Conservation (phyloP, 1,284 basidiomycete genomes). For the Cutaneotrichosporon daszewskae region DNA sequence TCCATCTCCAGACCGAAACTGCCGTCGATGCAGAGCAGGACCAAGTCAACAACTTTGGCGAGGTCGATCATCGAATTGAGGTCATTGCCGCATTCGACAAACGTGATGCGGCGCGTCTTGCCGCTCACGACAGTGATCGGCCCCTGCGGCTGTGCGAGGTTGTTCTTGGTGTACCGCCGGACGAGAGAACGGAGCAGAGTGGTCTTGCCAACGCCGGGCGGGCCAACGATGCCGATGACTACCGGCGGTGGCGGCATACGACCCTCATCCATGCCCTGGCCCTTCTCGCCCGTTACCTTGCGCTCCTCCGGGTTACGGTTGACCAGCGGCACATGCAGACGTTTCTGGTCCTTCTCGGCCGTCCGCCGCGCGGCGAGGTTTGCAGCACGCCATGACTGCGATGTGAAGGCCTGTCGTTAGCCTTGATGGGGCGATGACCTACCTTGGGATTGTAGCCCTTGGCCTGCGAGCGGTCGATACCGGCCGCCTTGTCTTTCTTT, state of each 20-base stretch:
- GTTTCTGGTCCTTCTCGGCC: slow-evolving; percentile 87
- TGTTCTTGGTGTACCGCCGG: slow-evolving; percentile 90
- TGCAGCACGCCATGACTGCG: slow-evolving; percentile 78
- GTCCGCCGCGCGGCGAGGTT: slow-evolving; percentile 84
- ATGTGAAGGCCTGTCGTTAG: slow-evolving; percentile 67
- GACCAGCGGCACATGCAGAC: slow-evolving; percentile 92
- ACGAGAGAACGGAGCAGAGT: slow-evolving; percentile 90
- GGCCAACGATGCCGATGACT: slow-evolving; percentile 93
- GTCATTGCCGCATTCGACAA: slow-evolving; percentile 97
- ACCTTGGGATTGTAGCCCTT: slow-evolving; percentile 90
- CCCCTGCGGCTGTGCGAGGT: slow-evolving; percentile 80
- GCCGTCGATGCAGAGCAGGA: slow-evolving; percentile 95
- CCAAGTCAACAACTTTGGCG: slow-evolving; percentile 91
- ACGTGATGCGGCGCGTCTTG: slow-evolving; percentile 86
- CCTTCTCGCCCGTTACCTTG: slow-evolving; percentile 43
- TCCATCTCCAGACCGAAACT: slow-evolving; percentile 99
- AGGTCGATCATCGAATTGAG: slow-evolving; percentile 97
- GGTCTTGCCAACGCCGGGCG: slow-evolving; percentile 94
- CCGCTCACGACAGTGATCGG: slow-evolving; percentile 91
- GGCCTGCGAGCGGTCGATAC: slow-evolving; percentile 54
- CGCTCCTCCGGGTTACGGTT: slow-evolving; percentile 85
- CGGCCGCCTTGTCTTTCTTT: slow-evolving; percentile 64
- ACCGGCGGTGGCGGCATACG: slow-evolving; percentile 73
- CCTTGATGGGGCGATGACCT: slow-evolving; percentile 12
- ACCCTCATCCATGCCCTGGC: slow-evolving; percentile 45